phyloP scores from a whole-genome alignment of 495 filamentous ascomycete genomes.

The Podospora pseudopauciseta region DNA sequence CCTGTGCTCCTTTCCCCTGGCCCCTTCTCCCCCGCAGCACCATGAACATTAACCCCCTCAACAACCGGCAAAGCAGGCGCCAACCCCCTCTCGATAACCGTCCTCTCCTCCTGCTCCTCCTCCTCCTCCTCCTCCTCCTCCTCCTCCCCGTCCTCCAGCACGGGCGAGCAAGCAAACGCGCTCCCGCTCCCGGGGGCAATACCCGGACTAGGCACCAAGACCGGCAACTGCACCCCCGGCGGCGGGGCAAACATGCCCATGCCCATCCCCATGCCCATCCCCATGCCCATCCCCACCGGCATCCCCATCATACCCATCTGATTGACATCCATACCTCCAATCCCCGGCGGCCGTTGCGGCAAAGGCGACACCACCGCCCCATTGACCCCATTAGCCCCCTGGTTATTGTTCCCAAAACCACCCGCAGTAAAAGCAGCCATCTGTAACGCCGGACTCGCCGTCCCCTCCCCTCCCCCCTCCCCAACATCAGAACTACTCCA shows the following conservation, averaged over 20 bases:
- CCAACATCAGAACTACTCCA: slow-evolving; percentile 12
- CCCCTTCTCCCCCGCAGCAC: neutral
- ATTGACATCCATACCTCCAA: slow-evolving; percentile 5
- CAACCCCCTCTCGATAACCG: neutral
- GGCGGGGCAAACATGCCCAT: neutral
- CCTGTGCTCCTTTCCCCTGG: neutral
- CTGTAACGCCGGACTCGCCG: slow-evolving; percentile 3
- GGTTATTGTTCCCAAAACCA: neutral
- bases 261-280: neutral
- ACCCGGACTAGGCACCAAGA: neutral
- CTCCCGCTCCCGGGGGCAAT: neutral
- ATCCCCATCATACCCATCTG: slow-evolving; percentile 1
- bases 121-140: neutral
- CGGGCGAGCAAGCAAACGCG: slow-evolving; percentile 2
- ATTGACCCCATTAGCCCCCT: neutral
- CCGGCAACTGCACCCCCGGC: neutral
- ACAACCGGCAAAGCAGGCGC: slow-evolving; percentile 11
- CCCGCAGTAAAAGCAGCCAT: slow-evolving; percentile 5
- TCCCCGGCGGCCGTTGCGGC: neutral
- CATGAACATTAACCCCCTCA: neutral
- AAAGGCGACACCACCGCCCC: slow-evolving; percentile 7
- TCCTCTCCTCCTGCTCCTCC: neutral
- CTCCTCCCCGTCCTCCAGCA: slow-evolving; percentile 3
- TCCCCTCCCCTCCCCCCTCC: neutral
- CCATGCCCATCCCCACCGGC: neutral